phyloP scores from a whole-genome alignment of 495 filamentous ascomycete genomes.

The Astrothelium macrocarpum region DNA sequence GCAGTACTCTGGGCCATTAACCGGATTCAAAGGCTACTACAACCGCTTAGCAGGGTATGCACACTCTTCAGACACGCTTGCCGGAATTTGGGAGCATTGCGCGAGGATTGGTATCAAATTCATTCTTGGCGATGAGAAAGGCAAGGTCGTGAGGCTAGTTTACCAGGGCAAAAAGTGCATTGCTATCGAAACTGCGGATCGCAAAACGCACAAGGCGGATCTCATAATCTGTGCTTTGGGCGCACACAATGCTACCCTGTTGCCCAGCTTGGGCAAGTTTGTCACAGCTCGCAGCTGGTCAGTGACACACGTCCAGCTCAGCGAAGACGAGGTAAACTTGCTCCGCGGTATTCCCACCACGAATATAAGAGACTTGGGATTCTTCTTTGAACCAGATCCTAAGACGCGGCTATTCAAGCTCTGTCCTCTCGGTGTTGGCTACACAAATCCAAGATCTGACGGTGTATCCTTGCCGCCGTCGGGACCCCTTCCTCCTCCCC shows the following conservation, averaged over 20 bases:
- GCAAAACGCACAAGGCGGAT: slow-evolving; percentile 30
- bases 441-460: slow-evolving; percentile 38
- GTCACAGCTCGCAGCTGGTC: slow-evolving; percentile 44
- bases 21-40: slow-evolving; percentile 47
- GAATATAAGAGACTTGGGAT: slow-evolving; percentile 46
- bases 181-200: slow-evolving; percentile 33
- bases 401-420: slow-evolving; percentile 46
- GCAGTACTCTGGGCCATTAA: slow-evolving; percentile 38
- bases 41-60: slow-evolving; percentile 47
- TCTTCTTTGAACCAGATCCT: slow-evolving; percentile 51
- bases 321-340: slow-evolving; percentile 38
- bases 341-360: slow-evolving; percentile 47
- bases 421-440: slow-evolving; percentile 45
- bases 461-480: slow-evolving; percentile 12
- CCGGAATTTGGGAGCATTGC: slow-evolving; percentile 20
- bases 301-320: slow-evolving; percentile 46
- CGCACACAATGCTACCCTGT: slow-evolving; percentile 32
- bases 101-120: slow-evolving; percentile 29
- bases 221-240: slow-evolving; percentile 39
- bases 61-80: slow-evolving; percentile 39
- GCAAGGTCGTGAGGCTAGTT: background rate
- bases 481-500: slow-evolving; percentile 15
- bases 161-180: slow-evolving; percentile 13
- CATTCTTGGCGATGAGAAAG: slow-evolving; percentile 22
- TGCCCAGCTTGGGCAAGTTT: slow-evolving; percentile 25